Evolutionary conservation across 2,329 filamentous ascomycete species (phyloP).

Genomic region (Scedosporium boydii): DNA sequence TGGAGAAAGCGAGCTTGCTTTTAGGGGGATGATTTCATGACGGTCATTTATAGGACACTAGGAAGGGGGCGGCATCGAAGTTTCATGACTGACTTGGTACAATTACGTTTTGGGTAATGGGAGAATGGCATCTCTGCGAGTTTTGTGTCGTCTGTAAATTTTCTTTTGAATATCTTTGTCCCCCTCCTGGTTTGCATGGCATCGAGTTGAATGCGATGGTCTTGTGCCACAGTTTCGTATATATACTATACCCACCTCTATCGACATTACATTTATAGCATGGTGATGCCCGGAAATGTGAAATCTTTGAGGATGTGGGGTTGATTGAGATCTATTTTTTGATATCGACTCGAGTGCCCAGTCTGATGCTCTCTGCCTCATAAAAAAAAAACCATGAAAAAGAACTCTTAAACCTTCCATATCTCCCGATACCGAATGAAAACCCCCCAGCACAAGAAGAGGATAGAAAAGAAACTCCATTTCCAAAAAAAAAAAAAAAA

Average conservation of each 20-base stretch:
- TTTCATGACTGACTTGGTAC: too few species aligned
- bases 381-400: too few species aligned
- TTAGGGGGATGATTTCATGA: background rate
- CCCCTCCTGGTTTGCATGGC: background rate
- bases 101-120: background rate
- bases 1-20: background rate
- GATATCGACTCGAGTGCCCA: too few species aligned
- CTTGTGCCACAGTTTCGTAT: background rate
- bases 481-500: background rate
- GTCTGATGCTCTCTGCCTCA: too few species aligned
- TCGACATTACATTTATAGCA: background rate
- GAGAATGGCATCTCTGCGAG: background rate
- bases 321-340: too few species aligned
- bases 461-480: background rate
- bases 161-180: background rate
- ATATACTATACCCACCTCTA: background rate
- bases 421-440: background rate
- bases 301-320: too few species aligned
- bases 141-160: background rate
- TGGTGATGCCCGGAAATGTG: too few species aligned
- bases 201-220: background rate
- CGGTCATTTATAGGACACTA: background rate
- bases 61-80: too few species aligned
- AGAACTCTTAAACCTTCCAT: too few species aligned
- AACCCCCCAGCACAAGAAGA: background rate